phyloP scores from a whole-genome alignment of 306 rosid species.

The Rosa chinensis region DNA sequence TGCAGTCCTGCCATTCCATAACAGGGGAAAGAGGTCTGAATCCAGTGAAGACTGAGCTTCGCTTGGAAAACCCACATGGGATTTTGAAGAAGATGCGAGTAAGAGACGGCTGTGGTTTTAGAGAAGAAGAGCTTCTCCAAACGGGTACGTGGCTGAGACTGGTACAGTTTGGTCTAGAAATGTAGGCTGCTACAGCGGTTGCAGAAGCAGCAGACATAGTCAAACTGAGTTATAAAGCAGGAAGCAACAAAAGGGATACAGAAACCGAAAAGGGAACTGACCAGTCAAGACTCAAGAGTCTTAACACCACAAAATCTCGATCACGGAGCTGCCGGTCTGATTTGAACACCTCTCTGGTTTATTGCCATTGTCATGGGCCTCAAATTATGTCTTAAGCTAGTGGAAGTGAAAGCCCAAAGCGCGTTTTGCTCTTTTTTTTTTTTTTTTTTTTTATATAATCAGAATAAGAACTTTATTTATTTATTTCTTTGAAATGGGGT shows the following conservation, averaged over 20 bases:
- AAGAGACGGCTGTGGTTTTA: slow-evolving; percentile 35
- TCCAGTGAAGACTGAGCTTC: slow-evolving; percentile 37
- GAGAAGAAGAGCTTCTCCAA: slow-evolving; percentile 25
- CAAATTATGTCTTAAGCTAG: background rate
- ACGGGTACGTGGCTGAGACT: slow-evolving; percentile 17
- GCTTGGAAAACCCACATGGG: slow-evolving; percentile 33
- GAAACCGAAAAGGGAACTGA: background rate
- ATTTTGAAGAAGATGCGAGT: slow-evolving; percentile 36
- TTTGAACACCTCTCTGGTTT: background rate
- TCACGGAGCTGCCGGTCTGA: background rate
- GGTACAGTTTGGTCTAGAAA: slow-evolving; percentile 28
- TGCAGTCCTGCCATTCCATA: slow-evolving; percentile 98
- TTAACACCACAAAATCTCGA: background rate
- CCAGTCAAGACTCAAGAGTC: background rate
- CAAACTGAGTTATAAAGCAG: background rate
- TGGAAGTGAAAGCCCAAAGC: too few species aligned
- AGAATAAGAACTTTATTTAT: too few species aligned
- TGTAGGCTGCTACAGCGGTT: slow-evolving; percentile 21
- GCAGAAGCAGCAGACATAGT: slow-evolving; percentile 46
- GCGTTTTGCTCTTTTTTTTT: too few species aligned
- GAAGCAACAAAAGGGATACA: background rate
- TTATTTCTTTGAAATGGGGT: too few species aligned
- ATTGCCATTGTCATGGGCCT: background rate
- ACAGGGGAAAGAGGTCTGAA: slow-evolving; percentile 55
- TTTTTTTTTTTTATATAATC: too few species aligned